Conservation (phyloP, 2,329 filamentous ascomycete genomes). For the Mollisia scopiformis region DNA sequence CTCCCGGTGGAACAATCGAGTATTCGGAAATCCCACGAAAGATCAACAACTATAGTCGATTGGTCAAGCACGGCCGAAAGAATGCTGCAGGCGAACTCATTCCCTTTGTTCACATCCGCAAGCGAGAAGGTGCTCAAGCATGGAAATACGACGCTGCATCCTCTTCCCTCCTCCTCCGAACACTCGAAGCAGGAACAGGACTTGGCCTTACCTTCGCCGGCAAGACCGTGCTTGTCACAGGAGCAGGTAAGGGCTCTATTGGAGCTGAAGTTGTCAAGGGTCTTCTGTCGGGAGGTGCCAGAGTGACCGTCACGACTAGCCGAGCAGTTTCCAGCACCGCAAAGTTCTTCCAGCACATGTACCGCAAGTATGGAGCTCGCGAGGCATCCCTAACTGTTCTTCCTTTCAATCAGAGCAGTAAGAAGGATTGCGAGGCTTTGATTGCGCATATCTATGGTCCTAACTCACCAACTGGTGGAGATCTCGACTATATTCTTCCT, state of each 20-base stretch:
- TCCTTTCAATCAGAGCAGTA: slow-evolving; percentile 96
- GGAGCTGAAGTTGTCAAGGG: slow-evolving; percentile 93
- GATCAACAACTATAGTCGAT: background rate
- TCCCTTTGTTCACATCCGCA: background rate
- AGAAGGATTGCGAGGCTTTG: slow-evolving; percentile 90
- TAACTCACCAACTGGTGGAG: slow-evolving; percentile 86
- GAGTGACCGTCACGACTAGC: slow-evolving; percentile 92
- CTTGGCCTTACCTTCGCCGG: slow-evolving; percentile 86
- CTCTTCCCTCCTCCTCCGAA: background rate
- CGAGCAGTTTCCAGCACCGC: slow-evolving; percentile 93
- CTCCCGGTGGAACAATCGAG: background rate
- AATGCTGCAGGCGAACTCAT: background rate
- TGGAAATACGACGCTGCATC: slow-evolving; percentile 3
- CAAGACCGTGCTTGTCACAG: slow-evolving; percentile 95
- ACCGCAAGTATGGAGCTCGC: slow-evolving; percentile 84
- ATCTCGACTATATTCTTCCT: slow-evolving; percentile 90
- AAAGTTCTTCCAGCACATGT: slow-evolving; percentile 98
- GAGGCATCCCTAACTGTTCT: slow-evolving; percentile 95
- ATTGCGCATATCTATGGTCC: slow-evolving; percentile 82
- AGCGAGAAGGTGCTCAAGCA: background rate
- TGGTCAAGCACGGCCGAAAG: background rate
- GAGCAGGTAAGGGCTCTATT: slow-evolving; percentile 93
- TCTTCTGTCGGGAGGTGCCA: slow-evolving; percentile 71
- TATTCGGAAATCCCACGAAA: background rate
- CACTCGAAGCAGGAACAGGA: background rate